phyloP scores from a whole-genome alignment of 129 eudicot genomes.

The Centaurea solstitialis region DNA sequence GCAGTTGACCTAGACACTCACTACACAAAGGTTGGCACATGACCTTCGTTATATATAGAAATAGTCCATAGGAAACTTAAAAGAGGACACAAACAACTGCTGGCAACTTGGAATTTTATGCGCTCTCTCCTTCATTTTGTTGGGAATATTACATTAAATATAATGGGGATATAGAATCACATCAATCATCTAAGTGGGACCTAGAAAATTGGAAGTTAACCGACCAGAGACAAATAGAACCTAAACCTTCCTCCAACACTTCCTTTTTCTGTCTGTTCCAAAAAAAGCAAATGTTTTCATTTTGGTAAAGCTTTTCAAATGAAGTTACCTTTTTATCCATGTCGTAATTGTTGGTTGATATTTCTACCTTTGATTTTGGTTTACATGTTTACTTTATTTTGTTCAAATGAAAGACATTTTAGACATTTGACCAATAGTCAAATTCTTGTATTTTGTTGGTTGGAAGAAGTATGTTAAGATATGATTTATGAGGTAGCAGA shows the following conservation, averaged over 20 bases:
- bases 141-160: neutral
- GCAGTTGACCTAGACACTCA: constrained; percentile 98
- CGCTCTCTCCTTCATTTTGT: neutral
- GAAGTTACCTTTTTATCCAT: neutral
- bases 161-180: neutral
- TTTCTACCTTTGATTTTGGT: neutral
- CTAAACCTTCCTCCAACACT: neutral
- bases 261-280: neutral
- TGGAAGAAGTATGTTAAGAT: neutral
- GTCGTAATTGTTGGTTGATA: neutral
- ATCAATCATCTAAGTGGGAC: neutral
- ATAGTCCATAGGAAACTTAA: neutral
- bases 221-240: neutral
- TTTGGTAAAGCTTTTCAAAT: no score
- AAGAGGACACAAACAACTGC: neutral
- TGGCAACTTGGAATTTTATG: neutral
- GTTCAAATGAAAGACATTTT: neutral
- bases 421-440: neutral
- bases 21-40: constrained; percentile 64
- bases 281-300: neutral
- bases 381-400: neutral
- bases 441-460: neutral
- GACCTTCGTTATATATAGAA: neutral
- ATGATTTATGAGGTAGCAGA: neutral
- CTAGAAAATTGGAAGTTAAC: neutral